Base-by-base conservation (phyloP, 768 basidiomycete species). In the Coprinopsis marcescibilis region DNA sequence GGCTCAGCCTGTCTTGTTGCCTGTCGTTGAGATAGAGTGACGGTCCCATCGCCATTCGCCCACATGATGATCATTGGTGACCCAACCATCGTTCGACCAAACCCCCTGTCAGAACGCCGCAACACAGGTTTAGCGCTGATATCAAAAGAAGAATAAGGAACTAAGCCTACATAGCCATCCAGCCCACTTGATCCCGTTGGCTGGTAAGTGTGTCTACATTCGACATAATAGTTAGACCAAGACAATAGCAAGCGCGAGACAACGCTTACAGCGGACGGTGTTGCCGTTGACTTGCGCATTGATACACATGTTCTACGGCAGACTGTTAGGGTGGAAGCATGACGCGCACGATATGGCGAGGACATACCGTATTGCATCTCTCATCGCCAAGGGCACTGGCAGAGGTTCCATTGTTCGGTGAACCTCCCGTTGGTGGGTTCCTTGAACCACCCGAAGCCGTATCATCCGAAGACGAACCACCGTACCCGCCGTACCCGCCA, bases 1-100 rank as follows among this genome's bases (percentile, higher is more conserved):
- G 85, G 85, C 76, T 77, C 76, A 3, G 69, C 65, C 50, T 82
- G 68, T 4, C 55, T 57, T 1, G 70, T 52, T 0, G 85, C 79
- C 24, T 60, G 64, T 15, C 85, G 73, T 57, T 89, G 85, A 5
- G 82, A 84, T 19, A 89, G 61, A 11, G 82, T 84, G 48, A 84
- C 66, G 17, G 68, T 60, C 8, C 80, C 79, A 52, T 84, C 78
- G 12, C 63, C 60, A 56, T 85, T 82, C 5, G 75, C 65, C 85
- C 85, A 89, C 70, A 80, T 76, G 24, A 87, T 80, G 49, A 89
- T 80, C 83, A 89, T 85, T 0, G 78, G 73, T 4, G 73, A 66
- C 52, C 71, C 65, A 1, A 68, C 58, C 82, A 84, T 83, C 47
- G 60, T 53, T 7, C 49, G 52, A 19, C 82, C 82, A 55, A 80